Evolutionary conservation across 768 basidiomycete genomes (phyloP).

Genomic region (Termitomyces sp.): DNA sequence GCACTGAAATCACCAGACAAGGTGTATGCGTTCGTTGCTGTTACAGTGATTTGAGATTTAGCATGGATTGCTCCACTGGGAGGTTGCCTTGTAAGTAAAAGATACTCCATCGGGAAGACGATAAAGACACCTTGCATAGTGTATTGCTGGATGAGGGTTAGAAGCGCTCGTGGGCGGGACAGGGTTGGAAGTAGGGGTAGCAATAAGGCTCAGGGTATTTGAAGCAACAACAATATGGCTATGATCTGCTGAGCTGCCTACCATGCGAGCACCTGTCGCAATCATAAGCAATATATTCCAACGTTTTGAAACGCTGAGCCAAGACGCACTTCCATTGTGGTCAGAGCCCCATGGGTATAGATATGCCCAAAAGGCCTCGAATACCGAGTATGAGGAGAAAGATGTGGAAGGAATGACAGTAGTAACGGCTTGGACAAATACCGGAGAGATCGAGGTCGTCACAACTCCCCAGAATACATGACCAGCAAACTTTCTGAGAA

Average conservation of each 20-base stretch:
- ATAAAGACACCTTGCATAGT: slow-evolving; percentile 29
- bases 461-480: slow-evolving; percentile 5
- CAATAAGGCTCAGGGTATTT: slow-evolving; percentile 33
- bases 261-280: slow-evolving; percentile 35
- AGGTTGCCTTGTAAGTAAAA: neutral
- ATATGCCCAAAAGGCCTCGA: slow-evolving; percentile 36
- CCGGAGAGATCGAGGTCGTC: slow-evolving; percentile 8
- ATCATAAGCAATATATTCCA: neutral
- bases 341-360: slow-evolving; percentile 43
- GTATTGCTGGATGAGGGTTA: slow-evolving; percentile 36
- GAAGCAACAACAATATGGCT: slow-evolving; percentile 30
- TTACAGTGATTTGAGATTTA: slow-evolving; percentile 35
- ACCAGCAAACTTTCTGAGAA: slow-evolving; percentile 1
- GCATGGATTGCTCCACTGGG: slow-evolving; percentile 35
- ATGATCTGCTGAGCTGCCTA: slow-evolving; percentile 34
- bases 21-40: slow-evolving; percentile 27
- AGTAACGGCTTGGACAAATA: slow-evolving; percentile 21
- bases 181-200: slow-evolving; percentile 33
- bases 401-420: slow-evolving; percentile 35
- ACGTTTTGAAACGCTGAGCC: neutral
- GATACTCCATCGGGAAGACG: neutral
- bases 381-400: slow-evolving; percentile 30
- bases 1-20: slow-evolving; percentile 38
- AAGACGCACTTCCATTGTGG: slow-evolving; percentile 33
- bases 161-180: slow-evolving; percentile 33